Evolutionary conservation across 2,329 filamentous ascomycete genomes (phyloP), one percentile per base, ranked within the genome.

Genomic region (Arthrocladium fulminans): DNA sequence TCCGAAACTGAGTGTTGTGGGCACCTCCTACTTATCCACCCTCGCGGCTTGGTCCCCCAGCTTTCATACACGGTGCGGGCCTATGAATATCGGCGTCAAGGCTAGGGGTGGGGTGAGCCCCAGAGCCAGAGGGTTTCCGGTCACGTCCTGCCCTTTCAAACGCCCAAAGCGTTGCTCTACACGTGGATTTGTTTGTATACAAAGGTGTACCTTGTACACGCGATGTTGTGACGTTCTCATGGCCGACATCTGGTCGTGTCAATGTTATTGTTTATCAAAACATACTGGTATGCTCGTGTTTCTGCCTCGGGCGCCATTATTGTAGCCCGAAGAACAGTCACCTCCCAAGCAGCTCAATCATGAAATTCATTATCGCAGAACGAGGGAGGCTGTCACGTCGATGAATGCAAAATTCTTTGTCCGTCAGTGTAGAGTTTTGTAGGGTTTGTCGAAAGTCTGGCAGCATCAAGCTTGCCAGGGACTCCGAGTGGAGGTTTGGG

Each of bases 221-320:
- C 41, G 41, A 45, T 45, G 41, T 45, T 45, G 35, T 47, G 29
- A 37, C 35, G 23, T 34, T 20, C 8, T 9, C 19, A 45, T 24
- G 44, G 44, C 20, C 44, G 17, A 38, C 17, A 27, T 47, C 27
- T 6, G 44, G 44, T 39, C 44, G 44, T 47, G 44, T 47, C 32
- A n/a, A 47, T 47, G 19, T 42, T n/a, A 22, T 39, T 38, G 29
- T 34, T 25, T 34, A 35, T 45, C 4, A 24, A 24, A 22, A 24
- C 29, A 23, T 30, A 19, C 27, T 22, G 20, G 42, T 10, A 17
- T 34, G 9, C 22, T 35, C 32, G 6, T 35, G 6, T 15, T 35
- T 35, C 13, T 35, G 32, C n/a, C 17, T 15, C 10, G 13, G 32
- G n/a, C 17, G 32, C 32, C 13, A 35, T 35, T n/a, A n/a, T n/a